These are phyloP conservation scores for Curvularia verruculosa DNA, from an alignment of 2,329 filamentous ascomycete species.

Conservation along the genomic window DNA sequence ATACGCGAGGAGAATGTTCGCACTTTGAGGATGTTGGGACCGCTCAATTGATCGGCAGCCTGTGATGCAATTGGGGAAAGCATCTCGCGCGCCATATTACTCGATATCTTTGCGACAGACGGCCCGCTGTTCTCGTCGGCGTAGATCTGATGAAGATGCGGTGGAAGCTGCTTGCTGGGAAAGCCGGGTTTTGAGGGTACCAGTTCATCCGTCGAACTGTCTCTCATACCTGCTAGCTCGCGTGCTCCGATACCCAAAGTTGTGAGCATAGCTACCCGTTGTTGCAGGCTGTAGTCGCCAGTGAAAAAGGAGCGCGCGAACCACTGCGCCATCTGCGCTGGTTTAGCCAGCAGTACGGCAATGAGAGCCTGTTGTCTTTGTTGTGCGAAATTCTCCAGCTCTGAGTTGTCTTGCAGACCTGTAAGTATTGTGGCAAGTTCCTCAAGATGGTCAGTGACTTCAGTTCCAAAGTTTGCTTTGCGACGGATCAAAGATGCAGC, in stretches of 20 bases:
- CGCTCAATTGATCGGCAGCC: constrained; percentile 78
- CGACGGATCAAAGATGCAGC: constrained; percentile 82
- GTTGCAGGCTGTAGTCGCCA: constrained; percentile 86
- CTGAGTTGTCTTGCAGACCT: constrained; percentile 83
- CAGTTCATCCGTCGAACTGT: constrained; percentile 55
- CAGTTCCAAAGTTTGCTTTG: constrained; percentile 85
- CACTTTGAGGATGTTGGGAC: constrained; percentile 85
- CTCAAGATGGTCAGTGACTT: constrained; percentile 82
- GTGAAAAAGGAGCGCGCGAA: constrained; percentile 86
- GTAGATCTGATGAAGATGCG: constrained; percentile 75
- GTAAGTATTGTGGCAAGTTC: constrained; percentile 79
- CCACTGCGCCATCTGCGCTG: constrained; percentile 80
- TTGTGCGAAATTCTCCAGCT: constrained; percentile 74
- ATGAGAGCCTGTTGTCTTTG: constrained; percentile 81
- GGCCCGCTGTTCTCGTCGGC: constrained; percentile 54
- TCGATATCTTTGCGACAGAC: constrained; percentile 71
- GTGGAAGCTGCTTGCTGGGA: constrained; percentile 79
- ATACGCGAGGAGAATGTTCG: constrained; percentile 85
- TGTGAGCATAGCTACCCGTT: constrained; percentile 81
- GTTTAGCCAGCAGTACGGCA: constrained; percentile 77
- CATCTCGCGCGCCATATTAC: constrained; percentile 71
- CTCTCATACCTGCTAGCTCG: constrained; percentile 80
- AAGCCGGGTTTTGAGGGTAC: constrained; percentile 61
- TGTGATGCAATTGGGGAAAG: constrained; percentile 81
- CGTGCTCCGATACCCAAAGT: constrained; percentile 81